Base-by-base conservation (phyloP, 768 basidiomycete species). In the Suillus tomentosus region DNA sequence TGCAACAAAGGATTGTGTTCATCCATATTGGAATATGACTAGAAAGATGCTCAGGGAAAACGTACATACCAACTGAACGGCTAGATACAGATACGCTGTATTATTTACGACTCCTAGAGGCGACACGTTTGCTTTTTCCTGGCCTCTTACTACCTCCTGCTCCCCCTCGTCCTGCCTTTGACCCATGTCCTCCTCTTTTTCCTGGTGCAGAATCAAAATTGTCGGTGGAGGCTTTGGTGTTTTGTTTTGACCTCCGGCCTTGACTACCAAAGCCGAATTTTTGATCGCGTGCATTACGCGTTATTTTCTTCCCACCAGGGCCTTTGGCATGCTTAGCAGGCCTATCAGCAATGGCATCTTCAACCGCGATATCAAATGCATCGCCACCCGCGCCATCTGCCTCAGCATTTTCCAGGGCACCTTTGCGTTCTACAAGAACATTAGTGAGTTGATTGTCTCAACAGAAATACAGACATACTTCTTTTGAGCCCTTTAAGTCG, bases 301-400 rank as follows among this genome's bases (percentile, higher is more conserved):
- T 80, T 65, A 90, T 68, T 76, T 76, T 73, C 40, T 70, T 67
- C 24, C 74, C 77, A 50, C 67, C 66, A 37, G 60, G 69, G 42
- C 63, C 43, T 64, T 72, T 79, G 56, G 78, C 72, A n/a, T 84
- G 84, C 62, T 91, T 90, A 5, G 81, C 72, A 13, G 90, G 90
- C 15, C 85, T 85, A 69, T 91, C 88, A 36, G 88, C 77, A 69
- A 96, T 87, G 11, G 94, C 94, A 64, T 96, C 92, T 73, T 99
- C 95, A 42, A 97, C 87, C 0, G 91, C 90, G 64, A 98, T 84
- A 70, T 96, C 95, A 71, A 97, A 97, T 36, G 86, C 89, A 6
- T 82, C 84, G 62, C 75, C 74, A 61, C 87, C 88, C 64, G 84
- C 87, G 15, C 39, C 57, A 17, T 81, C 86, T 19, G 75, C 81